Evolutionary conservation across 164 flowering plant species (phyloP), one percentile per base, ranked within the genome.

Genomic region (Dillenia suffruticosa): DNA sequence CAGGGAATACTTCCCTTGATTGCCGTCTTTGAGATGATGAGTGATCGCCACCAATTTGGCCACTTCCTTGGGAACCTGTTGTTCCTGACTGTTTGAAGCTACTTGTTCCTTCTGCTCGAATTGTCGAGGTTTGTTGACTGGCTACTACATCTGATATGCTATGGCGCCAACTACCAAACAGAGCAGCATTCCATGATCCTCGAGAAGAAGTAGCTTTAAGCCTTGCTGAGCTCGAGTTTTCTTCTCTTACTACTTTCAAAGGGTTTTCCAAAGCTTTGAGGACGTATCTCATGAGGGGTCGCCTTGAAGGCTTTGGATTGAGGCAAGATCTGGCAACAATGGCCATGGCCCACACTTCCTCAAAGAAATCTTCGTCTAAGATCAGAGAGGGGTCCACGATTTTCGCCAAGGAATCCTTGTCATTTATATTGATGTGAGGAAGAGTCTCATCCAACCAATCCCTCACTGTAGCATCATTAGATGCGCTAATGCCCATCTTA

Each of bases 271-370:
- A 54, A 9, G 94, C 98, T 74, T 82, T 84, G 53, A 89, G 86
- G 49, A 94, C 77, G 68, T 92, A 85, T 68, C 83, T 77, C 87
- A 85, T 85, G 9, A 74, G 81, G 10, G 98, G 96, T 5, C 98
- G 79, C 51, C 76, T 82, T 0, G 89, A 71, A 16, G 97, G 96
- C 66, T 81, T 90, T 13, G 97, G 91, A 50, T 89, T 88, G 3
- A 92, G 83, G 69, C 98, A 92, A 22, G 95, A 83, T 63, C 77
- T 72, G 24, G 98, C 96, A 43, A 92, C 91, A 50, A 92, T 73
- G 0, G 96, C 91, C 90, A 88, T 84, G 12, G 98, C 93, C 98
- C 98, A 92, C 14, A 90, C 98, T 65, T 90, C 98, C 61, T 90
- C 93, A 51, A 89, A 62, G 8, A 92, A 78, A 60, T 90, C 96